Conservation (phyloP, 2,329 filamentous ascomycete genomes). For the Sclerotinia nivalis region DNA sequence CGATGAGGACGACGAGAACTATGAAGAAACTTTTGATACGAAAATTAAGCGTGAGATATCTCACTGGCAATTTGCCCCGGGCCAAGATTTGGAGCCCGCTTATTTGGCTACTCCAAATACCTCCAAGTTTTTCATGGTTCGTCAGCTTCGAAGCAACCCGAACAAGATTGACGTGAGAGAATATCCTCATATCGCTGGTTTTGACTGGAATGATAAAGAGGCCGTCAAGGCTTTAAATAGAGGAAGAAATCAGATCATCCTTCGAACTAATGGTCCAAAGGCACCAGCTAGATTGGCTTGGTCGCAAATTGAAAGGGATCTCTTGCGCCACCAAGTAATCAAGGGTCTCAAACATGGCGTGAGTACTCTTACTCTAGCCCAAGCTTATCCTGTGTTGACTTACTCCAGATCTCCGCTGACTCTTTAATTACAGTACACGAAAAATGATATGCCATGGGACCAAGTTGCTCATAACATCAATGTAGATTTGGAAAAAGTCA, state of each 20-base stretch:
- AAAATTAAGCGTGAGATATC: not conserved
- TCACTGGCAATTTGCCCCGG: constrained; percentile 25
- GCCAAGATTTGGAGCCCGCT: constrained; percentile 12
- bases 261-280: not conserved
- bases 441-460: constrained; percentile 8
- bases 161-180: constrained; percentile 17
- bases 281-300: not conserved
- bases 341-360: constrained; percentile 1
- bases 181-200: constrained; percentile 18
- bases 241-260: constrained; percentile 17
- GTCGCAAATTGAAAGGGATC: constrained; percentile 23
- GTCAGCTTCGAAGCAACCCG: constrained; percentile 7
- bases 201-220: constrained; percentile 23
- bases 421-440: not conserved
- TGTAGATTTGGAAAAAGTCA: not conserved
- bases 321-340: constrained; percentile 10
- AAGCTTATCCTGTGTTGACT: too few species aligned
- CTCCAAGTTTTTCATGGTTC: constrained; percentile 28
- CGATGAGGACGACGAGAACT: not conserved
- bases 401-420: not conserved
- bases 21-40: not conserved
- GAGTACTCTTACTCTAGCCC: not conserved
- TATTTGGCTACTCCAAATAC: constrained; percentile 15
- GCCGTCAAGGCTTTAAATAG: constrained; percentile 22
- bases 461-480: constrained; percentile 22